Conservation (phyloP, 2,329 filamentous ascomycete genomes). For the Cladosporium colombiae region DNA sequence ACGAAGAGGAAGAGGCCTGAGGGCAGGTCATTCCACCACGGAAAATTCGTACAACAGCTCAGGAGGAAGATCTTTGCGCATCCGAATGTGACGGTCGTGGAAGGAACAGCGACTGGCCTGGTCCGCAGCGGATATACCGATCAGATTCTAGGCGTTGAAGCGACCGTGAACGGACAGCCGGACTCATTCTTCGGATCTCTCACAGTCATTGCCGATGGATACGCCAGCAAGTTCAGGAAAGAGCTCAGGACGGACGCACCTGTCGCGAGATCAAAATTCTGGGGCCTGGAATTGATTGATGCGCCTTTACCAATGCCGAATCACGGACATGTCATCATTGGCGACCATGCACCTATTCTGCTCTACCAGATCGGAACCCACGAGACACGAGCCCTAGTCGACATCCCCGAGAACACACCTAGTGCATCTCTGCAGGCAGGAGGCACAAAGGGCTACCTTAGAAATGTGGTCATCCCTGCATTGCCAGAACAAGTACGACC, state of each 20-base stretch:
- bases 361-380: slow-evolving; percentile 96
- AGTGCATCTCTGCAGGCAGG: slow-evolving; percentile 72
- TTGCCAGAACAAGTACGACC: slow-evolving; percentile 73
- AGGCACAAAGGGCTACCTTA: slow-evolving; percentile 81
- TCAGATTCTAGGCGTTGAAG: slow-evolving; percentile 81
- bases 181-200: slow-evolving; percentile 85
- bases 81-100: slow-evolving; percentile 84
- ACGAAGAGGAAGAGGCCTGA: slow-evolving; percentile 57
- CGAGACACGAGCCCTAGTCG: slow-evolving; percentile 87
- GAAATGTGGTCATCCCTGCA: slow-evolving; percentile 74
- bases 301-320: slow-evolving; percentile 72
- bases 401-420: slow-evolving; percentile 77
- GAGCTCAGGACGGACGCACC: slow-evolving; percentile 68
- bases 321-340: slow-evolving; percentile 87
- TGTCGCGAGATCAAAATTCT: slow-evolving; percentile 82
- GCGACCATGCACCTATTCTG: slow-evolving; percentile 74
- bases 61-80: slow-evolving; percentile 72
- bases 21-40: slow-evolving; percentile 89
- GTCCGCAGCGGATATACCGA: slow-evolving; percentile 68
- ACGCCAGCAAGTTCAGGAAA: slow-evolving; percentile 88
- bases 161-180: slow-evolving; percentile 62
- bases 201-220: slow-evolving; percentile 89
- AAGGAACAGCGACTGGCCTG: slow-evolving; percentile 79
- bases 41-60: slow-evolving; percentile 83
- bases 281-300: slow-evolving; percentile 88